phyloP scores from a whole-genome alignment of 768 basidiomycete species.

The Nidularia pulvinata region DNA sequence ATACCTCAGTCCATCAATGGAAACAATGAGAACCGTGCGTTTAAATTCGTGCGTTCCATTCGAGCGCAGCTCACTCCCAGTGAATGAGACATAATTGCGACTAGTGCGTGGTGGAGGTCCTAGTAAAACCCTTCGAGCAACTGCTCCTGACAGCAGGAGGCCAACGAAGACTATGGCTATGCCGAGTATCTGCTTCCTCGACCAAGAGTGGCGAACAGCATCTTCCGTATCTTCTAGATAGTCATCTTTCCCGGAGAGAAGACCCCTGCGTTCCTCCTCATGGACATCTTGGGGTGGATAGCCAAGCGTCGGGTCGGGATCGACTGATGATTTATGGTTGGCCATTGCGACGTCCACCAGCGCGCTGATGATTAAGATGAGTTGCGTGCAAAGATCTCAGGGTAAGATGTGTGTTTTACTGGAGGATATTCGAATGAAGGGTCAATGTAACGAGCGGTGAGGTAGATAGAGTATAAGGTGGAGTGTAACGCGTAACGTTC shows the following conservation, averaged over 20 bases:
- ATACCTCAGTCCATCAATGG: slow-evolving; percentile 84
- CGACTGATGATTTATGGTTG: background rate
- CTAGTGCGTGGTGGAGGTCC: slow-evolving; percentile 12
- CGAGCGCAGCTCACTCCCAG: slow-evolving; percentile 45
- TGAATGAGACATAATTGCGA: slow-evolving; percentile 25
- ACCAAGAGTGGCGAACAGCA: slow-evolving; percentile 24
- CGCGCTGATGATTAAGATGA: no score
- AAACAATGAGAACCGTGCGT: slow-evolving; percentile 81
- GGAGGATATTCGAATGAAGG: no score
- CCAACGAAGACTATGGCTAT: slow-evolving; percentile 36
- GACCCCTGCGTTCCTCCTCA: slow-evolving; percentile 36
- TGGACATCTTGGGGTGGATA: background rate
- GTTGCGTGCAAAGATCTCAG: no score
- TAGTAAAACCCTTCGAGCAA: slow-evolving; percentile 34
- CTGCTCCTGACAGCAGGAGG: slow-evolving; percentile 39
- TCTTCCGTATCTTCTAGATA: slow-evolving; percentile 19
- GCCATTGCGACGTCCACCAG: no score
- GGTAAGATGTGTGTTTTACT: no score
- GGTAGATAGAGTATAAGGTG: no score
- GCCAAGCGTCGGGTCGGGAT: background rate
- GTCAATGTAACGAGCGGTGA: no score
- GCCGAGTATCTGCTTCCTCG: slow-evolving; percentile 31
- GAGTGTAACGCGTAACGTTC: no score
- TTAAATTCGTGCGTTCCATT: slow-evolving; percentile 87
- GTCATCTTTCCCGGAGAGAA: slow-evolving; percentile 24